Conservation (phyloP, 2,329 filamentous ascomycete species). For the Talaromyces sp. region DNA sequence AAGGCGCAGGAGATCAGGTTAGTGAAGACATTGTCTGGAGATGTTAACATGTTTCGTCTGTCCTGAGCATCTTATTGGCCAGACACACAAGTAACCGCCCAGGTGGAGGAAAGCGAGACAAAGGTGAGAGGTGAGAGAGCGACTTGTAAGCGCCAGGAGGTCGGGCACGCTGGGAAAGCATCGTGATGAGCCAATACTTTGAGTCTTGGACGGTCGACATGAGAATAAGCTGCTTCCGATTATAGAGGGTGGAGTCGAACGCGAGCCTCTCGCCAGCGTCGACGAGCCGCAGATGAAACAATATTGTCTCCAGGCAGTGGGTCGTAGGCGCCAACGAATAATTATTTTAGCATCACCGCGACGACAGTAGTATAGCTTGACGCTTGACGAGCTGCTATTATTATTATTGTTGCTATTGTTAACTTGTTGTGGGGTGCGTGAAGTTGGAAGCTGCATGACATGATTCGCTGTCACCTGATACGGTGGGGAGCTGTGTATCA, state of each 20-base stretch:
- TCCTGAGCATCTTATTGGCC: not conserved
- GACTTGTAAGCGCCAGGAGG: constrained; percentile 10
- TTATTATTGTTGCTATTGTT: not conserved
- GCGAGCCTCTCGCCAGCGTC: not conserved
- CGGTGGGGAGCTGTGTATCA: not conserved
- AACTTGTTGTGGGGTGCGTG: not conserved
- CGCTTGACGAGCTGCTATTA: not conserved
- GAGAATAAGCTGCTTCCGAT: not conserved
- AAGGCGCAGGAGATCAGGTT: not conserved
- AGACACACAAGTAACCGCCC: not conserved
- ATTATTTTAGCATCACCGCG: not conserved
- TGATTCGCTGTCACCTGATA: not conserved
- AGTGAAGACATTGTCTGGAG: not conserved
- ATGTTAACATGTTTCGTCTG: not conserved
- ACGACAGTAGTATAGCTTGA: not conserved
- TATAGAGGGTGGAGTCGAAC: not conserved
- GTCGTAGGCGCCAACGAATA: not conserved
- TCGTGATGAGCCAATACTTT: not conserved
- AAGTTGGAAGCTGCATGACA: not conserved
- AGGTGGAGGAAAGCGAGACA: not conserved
- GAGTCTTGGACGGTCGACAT: not conserved
- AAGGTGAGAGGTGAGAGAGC: not conserved
- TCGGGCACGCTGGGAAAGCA: not conserved
- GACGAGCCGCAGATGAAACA: not conserved
- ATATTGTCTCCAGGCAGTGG: not conserved